These are phyloP conservation scores for Ophiostoma pallidulum DNA, from an alignment of 2,329 filamentous ascomycete genomes.

Conservation along the genomic window DNA sequence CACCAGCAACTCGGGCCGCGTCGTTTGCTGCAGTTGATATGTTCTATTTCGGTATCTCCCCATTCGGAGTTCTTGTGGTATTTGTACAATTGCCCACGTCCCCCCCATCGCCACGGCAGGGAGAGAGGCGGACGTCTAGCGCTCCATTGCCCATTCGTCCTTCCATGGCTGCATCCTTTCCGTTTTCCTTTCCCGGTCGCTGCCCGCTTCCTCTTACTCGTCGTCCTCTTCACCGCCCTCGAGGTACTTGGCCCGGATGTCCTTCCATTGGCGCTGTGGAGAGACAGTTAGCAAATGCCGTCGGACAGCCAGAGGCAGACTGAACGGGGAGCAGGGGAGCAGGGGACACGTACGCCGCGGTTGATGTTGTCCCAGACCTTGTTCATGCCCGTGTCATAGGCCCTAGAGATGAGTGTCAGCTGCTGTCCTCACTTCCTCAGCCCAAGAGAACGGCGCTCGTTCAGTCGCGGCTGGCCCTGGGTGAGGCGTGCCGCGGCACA, in stretches of 20 bases:
- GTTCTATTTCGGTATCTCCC: background rate
- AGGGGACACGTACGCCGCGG: constrained; percentile 62
- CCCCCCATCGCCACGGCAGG: background rate
- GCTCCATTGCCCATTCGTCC: background rate
- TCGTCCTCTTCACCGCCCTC: constrained; percentile 60
- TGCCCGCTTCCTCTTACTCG: constrained; percentile 32
- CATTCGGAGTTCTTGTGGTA: background rate
- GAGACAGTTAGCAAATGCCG: constrained; percentile 2
- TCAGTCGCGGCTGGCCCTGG: too few species aligned
- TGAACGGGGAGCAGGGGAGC: background rate
- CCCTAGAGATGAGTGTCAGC: constrained; percentile 40
- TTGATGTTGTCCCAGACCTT: constrained; percentile 86
- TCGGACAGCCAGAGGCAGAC: background rate
- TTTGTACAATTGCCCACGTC: constrained; percentile 4
- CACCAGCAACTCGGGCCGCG: too few species aligned
- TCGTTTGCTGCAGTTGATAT: background rate
- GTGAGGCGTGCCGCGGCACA: too few species aligned
- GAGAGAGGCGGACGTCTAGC: background rate
- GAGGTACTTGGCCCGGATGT: constrained; percentile 87
- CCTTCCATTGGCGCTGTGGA: constrained; percentile 94
- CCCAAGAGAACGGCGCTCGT: too few species aligned
- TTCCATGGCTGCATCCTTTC: background rate
- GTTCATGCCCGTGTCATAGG: constrained; percentile 74
- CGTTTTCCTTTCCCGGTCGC: background rate
- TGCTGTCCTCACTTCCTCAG: background rate